These are phyloP conservation scores for Blumeriella jaapii DNA, from an alignment of 2,329 filamentous ascomycete species.

Conservation along the genomic window DNA sequence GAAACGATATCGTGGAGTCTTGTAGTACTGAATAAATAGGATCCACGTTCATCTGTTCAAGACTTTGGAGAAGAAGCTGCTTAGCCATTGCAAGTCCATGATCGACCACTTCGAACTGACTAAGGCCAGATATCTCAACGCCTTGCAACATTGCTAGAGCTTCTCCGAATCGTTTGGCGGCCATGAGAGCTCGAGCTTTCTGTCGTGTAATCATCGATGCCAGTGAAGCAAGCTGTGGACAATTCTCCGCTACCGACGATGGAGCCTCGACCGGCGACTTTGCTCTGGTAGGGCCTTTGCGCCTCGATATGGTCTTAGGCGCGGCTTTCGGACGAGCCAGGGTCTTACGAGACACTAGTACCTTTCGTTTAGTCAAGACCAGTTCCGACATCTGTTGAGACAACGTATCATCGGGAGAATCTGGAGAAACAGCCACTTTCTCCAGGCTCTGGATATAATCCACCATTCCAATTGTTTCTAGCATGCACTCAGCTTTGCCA, in stretches of 20 bases:
- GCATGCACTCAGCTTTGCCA: slow-evolving; percentile 34
- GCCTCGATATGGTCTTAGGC: slow-evolving; percentile 14
- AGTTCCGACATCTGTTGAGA: slow-evolving; percentile 19
- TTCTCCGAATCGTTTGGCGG: slow-evolving; percentile 40
- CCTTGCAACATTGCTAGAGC: slow-evolving; percentile 45
- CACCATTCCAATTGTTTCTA: slow-evolving; percentile 34
- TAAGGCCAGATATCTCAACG: slow-evolving; percentile 34
- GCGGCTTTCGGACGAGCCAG: slow-evolving; percentile 21
- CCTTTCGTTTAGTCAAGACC: slow-evolving; percentile 26
- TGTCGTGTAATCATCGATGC: slow-evolving; percentile 38
- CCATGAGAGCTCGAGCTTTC: slow-evolving; percentile 37
- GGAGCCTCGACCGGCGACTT: slow-evolving; percentile 18
- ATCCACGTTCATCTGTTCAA: slow-evolving; percentile 64
- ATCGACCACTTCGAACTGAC: slow-evolving; percentile 32
- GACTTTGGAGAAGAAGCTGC: slow-evolving; percentile 55
- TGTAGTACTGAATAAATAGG: slow-evolving; percentile 82
- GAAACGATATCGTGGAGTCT: slow-evolving; percentile 85
- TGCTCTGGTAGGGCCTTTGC: slow-evolving; percentile 22
- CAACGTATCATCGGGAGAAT: slow-evolving; percentile 6
- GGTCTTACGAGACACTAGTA: slow-evolving; percentile 18
- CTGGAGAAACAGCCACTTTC: slow-evolving; percentile 12
- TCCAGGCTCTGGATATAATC: slow-evolving; percentile 19
- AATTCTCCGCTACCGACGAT: slow-evolving; percentile 24
- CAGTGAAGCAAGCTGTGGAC: slow-evolving; percentile 30
- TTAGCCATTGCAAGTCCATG: slow-evolving; percentile 54